Conservation (phyloP, 208 protist genomes). For the Tritrichomonas musculus region DNA sequence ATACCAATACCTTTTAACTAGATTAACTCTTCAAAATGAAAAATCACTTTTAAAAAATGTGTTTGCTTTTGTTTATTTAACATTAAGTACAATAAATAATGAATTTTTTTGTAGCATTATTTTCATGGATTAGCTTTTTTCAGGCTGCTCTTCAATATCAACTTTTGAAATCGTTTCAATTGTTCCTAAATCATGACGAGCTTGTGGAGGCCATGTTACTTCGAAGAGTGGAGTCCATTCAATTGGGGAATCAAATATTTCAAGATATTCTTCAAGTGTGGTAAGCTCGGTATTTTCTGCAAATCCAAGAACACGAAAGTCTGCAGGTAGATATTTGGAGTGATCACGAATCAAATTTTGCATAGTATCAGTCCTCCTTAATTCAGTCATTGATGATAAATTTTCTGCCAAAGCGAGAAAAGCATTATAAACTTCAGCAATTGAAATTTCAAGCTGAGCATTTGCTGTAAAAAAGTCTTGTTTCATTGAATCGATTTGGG, state of each 20-base stretch:
- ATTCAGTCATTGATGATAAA: background rate
- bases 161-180: conserved; percentile 2
- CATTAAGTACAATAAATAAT: too few relatives aligned
- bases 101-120: too few relatives aligned
- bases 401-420: background rate
- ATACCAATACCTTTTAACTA: too few relatives aligned
- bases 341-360: background rate
- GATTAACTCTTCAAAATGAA: too few relatives aligned
- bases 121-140: too few relatives aligned
- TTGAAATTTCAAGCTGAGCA: background rate
- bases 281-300: background rate
- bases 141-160: background rate
- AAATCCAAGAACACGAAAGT: conserved; percentile 18
- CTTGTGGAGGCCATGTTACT: background rate
- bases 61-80: too few relatives aligned
- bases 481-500: conserved; percentile 5
- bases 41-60: too few relatives aligned
- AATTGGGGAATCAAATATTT: conserved; percentile 16
- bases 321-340: background rate
- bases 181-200: background rate
- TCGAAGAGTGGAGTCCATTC: background rate
- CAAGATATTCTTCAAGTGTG: conserved; percentile 20
- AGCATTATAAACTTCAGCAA: conserved; percentile 30
- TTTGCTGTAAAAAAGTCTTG: conserved; percentile 33
- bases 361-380: background rate